phyloP scores from a whole-genome alignment of 2,329 filamentous ascomycete genomes.

The Trichothecium roseum region DNA sequence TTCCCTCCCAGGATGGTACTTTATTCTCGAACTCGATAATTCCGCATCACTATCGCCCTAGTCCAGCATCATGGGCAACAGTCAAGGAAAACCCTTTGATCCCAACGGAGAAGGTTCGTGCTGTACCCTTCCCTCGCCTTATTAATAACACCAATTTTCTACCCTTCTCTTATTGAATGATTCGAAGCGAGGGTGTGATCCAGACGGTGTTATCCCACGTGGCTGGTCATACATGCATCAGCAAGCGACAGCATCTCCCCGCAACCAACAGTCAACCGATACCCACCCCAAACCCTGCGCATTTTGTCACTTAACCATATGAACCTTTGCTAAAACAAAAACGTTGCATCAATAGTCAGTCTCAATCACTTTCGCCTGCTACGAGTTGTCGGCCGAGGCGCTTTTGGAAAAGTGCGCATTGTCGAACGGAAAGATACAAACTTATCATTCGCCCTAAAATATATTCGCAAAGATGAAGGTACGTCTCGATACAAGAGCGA shows the following conservation, averaged over 20 bases:
- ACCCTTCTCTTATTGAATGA: conserved; percentile 7
- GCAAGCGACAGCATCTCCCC: background rate
- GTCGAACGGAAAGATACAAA: conserved; percentile 95
- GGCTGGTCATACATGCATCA: conserved; percentile 11
- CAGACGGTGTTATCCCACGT: conserved; percentile 9
- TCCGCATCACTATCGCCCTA: conserved; percentile 3
- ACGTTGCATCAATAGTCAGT: conserved; percentile 52
- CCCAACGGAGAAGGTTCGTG: conserved; percentile 79
- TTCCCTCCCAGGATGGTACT: conserved; percentile 13
- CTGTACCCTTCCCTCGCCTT: conserved; percentile 5
- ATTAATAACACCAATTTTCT: conserved; percentile 6
- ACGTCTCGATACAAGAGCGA: conserved; percentile 6
- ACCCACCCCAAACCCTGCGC: no score
- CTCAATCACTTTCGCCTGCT: conserved; percentile 94
- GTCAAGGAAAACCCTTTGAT: conserved; percentile 85
- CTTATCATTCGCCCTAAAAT: conserved; percentile 91
- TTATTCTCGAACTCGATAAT: conserved; percentile 13
- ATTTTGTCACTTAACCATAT: no score
- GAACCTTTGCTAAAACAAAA: no score
- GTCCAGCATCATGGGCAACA: conserved; percentile 78
- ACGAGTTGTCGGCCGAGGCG: conserved; percentile 92
- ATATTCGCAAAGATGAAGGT: conserved; percentile 98
- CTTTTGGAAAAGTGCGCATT: conserved; percentile 97
- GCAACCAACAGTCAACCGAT: background rate
- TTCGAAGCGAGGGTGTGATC: background rate